Conservation (phyloP, 2,329 filamentous ascomycete species). For the Arthrobotrys pseudoclavata region DNA sequence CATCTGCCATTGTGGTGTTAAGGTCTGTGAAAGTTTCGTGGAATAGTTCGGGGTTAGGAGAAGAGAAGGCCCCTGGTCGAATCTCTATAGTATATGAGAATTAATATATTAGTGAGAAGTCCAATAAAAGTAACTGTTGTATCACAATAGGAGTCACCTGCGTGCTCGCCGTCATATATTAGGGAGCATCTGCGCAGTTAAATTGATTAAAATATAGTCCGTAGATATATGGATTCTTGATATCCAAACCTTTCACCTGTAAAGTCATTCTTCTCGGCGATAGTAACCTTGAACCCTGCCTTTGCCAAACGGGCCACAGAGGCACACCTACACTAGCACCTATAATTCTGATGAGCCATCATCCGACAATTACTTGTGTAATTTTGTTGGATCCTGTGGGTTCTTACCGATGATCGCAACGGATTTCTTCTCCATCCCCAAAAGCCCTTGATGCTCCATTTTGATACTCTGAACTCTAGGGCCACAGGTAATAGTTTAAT, state of each 20-base stretch:
- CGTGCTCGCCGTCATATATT: constrained; percentile 51
- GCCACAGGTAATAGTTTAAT: background rate
- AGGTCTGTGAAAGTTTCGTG: constrained; percentile 78
- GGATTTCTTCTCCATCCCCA: constrained; percentile 66
- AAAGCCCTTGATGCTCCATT: constrained; percentile 31
- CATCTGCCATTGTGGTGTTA: constrained; percentile 75
- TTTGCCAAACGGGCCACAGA: constrained; percentile 79
- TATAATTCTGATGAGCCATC: constrained; percentile 61
- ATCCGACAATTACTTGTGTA: background rate
- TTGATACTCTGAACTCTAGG: background rate
- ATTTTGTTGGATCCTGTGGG: constrained; percentile 7
- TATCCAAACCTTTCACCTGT: constrained; percentile 76
- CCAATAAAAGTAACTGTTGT: background rate
- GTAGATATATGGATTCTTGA: background rate
- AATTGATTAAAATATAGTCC: constrained; percentile 4
- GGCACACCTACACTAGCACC: constrained; percentile 80
- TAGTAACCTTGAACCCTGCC: constrained; percentile 78
- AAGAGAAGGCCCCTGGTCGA: constrained; percentile 82
- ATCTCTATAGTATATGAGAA: constrained; percentile 70
- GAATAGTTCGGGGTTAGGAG: constrained; percentile 78
- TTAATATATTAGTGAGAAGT: constrained; percentile 23
- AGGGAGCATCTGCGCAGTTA: constrained; percentile 36
- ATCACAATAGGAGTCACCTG: background rate
- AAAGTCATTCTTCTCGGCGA: constrained; percentile 82
- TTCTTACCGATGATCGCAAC: constrained; percentile 71